Conservation (phyloP, 345 rosid genomes). For the Dovyalis caffra region DNA sequence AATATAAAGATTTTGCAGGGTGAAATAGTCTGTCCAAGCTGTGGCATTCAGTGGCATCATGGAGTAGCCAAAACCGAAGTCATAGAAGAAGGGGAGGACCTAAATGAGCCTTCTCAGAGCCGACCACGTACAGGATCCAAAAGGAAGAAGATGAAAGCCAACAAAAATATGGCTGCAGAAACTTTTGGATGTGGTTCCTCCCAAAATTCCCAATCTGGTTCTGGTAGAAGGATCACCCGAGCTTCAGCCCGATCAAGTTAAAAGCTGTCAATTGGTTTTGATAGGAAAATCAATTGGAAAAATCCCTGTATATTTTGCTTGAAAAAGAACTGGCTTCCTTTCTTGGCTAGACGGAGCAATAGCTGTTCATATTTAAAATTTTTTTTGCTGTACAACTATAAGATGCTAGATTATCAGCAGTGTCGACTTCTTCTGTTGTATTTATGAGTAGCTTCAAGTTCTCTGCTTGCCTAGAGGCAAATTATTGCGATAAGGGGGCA, state of each 20-base stretch:
- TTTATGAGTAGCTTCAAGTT: too few species aligned
- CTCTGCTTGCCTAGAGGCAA: too few species aligned
- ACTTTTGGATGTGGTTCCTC: constrained; percentile 31
- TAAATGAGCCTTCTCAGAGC: constrained; percentile 19
- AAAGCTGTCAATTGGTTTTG: not conserved
- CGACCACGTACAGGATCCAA: constrained; percentile 33
- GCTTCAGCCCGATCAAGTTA: constrained; percentile 26
- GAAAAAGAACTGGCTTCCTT: too few species aligned
- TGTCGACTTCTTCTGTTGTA: too few species aligned
- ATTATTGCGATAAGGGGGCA: too few species aligned
- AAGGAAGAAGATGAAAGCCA: constrained; percentile 41
- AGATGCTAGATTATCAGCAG: too few species aligned
- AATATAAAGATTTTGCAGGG: constrained; percentile 41
- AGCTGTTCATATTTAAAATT: too few species aligned
- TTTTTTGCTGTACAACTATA: too few species aligned
- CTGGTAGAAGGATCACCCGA: constrained; percentile 57
- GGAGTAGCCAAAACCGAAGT: constrained; percentile 45
- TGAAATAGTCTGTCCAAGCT: constrained; percentile 55
- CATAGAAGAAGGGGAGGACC: constrained; percentile 39
- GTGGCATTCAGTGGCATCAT: constrained; percentile 56
- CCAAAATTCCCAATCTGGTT: constrained; percentile 32
- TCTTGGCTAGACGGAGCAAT: too few species aligned
- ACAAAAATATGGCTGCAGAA: constrained; percentile 20
- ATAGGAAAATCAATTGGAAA: too few species aligned
- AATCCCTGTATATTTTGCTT: too few species aligned